These are phyloP conservation scores for Nothomitra cinnamomea DNA, from an alignment of 2,329 filamentous ascomycete species.

Conservation along the genomic window DNA sequence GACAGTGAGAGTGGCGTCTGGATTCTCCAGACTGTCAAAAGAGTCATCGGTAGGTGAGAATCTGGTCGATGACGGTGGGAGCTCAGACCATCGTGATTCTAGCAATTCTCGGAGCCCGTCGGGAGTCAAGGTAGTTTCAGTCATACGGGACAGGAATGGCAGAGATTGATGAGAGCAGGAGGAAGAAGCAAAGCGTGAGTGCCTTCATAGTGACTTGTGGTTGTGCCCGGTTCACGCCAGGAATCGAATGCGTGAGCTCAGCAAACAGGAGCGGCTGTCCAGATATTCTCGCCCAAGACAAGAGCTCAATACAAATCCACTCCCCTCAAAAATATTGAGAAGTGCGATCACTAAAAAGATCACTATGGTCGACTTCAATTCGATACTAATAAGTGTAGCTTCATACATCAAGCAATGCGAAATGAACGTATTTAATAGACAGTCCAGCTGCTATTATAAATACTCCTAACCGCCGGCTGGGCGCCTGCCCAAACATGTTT, in stretches of 20 bases:
- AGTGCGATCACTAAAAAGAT: too few relatives aligned
- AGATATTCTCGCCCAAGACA: too few relatives aligned
- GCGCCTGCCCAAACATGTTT: too few relatives aligned
- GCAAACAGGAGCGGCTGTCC: not conserved
- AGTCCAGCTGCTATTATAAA: too few relatives aligned
- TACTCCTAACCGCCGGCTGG: too few relatives aligned
- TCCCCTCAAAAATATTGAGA: too few relatives aligned
- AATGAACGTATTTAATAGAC: too few relatives aligned
- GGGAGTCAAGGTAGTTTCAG: not conserved
- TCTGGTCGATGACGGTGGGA: not conserved
- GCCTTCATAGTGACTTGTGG: not conserved
- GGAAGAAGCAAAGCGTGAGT: not conserved
- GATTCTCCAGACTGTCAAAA: not conserved
- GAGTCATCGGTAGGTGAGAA: not conserved
- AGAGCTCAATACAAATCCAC: too few relatives aligned
- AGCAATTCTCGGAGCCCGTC: not conserved
- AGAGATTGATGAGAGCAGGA: not conserved
- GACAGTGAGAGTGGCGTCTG: not conserved
- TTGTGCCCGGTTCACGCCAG: not conserved
- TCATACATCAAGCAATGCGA: too few relatives aligned
- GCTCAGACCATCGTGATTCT: not conserved
- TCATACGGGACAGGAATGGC: not conserved
- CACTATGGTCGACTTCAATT: too few relatives aligned
- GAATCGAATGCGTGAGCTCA: not conserved
- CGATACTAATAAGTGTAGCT: too few relatives aligned